A percentile compares a stretch with the other conserved stretches of the same genome.
Conservation (phyloP, 768 basidiomycete species). For the Lyophyllum decastes region DNA sequence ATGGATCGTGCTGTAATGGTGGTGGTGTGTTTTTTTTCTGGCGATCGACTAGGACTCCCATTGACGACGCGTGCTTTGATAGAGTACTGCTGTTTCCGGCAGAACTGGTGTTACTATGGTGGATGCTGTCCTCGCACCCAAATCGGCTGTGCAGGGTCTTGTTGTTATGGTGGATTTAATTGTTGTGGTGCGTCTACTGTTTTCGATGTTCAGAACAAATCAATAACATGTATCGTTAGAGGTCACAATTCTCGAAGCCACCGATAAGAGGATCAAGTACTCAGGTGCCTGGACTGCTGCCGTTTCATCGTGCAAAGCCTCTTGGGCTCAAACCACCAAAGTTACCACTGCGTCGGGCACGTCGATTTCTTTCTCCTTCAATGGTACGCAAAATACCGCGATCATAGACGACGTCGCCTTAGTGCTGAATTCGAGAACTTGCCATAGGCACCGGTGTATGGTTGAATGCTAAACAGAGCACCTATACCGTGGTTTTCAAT, state of each 20-base stretch:
- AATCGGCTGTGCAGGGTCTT: not conserved
- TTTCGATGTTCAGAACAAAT: not conserved
- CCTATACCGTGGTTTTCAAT: not conserved
- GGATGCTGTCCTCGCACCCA: constrained; percentile 2
- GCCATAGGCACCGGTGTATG: constrained; percentile 1
- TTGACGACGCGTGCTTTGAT: not conserved
- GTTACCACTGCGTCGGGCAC: not conserved
- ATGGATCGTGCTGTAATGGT: constrained; percentile 1
- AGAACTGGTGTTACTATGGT: constrained; percentile 5
- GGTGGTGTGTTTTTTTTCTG: not conserved
- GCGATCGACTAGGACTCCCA: too few species aligned
- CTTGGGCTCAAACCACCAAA: not conserved
- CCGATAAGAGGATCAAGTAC: constrained; percentile 1
- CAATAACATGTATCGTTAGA: not conserved
- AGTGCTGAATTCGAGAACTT: not conserved
- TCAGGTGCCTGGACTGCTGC: not conserved
- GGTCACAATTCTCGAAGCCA: not conserved
- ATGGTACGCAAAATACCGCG: not conserved
- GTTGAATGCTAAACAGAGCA: constrained; percentile 1
- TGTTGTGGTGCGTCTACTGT: constrained; percentile 4
- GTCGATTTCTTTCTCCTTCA: constrained; percentile 3
- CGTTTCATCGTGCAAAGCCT: not conserved
- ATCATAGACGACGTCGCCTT: too few species aligned
- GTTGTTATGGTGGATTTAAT: not conserved
- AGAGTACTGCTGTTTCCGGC: constrained; percentile 4